Evolutionary conservation across 495 filamentous ascomycete species (phyloP).

Genomic region (Talaromyces nanjingensis): DNA sequence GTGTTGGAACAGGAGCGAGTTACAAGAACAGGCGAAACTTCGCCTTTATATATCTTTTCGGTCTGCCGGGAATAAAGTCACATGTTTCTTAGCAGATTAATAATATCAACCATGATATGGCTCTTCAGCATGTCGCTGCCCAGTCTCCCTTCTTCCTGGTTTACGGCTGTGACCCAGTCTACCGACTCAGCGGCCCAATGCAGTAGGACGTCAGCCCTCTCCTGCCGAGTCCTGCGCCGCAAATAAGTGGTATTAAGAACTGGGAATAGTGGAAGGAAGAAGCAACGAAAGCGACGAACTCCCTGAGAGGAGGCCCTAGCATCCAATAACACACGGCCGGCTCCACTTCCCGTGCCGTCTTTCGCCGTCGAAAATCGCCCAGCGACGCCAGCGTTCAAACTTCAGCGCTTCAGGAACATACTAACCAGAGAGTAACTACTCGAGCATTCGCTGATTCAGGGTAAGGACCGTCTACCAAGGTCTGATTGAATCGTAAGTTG

Average conservation of each 20-base stretch:
- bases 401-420: background rate
- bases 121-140: background rate
- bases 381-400: background rate
- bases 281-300: background rate
- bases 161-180: background rate
- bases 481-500: background rate
- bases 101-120: background rate
- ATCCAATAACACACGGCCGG: background rate
- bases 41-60: background rate
- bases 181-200: background rate
- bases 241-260: background rate
- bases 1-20: background rate
- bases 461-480: background rate
- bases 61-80: background rate
- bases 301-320: background rate
- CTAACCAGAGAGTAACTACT: background rate
- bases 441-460: background rate
- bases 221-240: background rate
- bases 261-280: background rate
- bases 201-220: background rate
- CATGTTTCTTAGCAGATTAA: background rate
- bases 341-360: constrained; percentile 3
- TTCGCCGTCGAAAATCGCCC: background rate
- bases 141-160: background rate
- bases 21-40: background rate